phyloP scores from a whole-genome alignment of 495 filamentous ascomycete species.

The Neurospora sp. region DNA sequence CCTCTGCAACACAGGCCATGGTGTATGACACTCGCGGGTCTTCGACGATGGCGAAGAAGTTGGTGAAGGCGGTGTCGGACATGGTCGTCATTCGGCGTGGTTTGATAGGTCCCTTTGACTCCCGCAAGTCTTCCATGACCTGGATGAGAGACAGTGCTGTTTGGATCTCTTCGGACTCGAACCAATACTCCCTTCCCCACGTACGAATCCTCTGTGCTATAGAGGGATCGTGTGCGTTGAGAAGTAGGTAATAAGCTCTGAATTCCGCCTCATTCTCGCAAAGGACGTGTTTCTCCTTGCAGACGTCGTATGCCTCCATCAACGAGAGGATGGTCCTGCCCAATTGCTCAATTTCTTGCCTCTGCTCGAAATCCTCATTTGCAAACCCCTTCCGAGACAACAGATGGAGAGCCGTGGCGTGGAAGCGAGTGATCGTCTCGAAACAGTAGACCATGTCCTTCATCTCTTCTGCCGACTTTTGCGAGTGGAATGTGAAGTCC shows the following conservation, averaged over 20 bases:
- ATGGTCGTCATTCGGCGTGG: slow-evolving; percentile 32
- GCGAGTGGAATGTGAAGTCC: slow-evolving; percentile 85
- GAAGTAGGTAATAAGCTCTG: slow-evolving; percentile 77
- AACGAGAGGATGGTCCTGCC: slow-evolving; percentile 79
- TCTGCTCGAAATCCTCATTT: slow-evolving; percentile 67
- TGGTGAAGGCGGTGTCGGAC: slow-evolving; percentile 53
- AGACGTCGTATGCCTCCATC: slow-evolving; percentile 80
- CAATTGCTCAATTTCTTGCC: slow-evolving; percentile 90
- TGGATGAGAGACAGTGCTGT: slow-evolving; percentile 29
- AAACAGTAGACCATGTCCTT: slow-evolving; percentile 71
- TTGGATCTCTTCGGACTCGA: slow-evolving; percentile 47
- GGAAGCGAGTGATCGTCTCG: slow-evolving; percentile 84
- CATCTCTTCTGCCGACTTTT: slow-evolving; percentile 44
- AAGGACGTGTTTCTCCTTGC: slow-evolving; percentile 34
- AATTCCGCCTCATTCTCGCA: slow-evolving; percentile 80
- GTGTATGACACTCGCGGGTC: slow-evolving; percentile 69
- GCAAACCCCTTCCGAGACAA: slow-evolving; percentile 54
- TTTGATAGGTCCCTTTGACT: slow-evolving; percentile 25
- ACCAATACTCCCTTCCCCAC: slow-evolving; percentile 68
- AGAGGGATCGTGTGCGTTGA: slow-evolving; percentile 67
- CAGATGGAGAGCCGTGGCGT: slow-evolving; percentile 79
- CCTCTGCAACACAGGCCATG: slow-evolving; percentile 89
- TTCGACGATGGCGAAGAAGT: slow-evolving; percentile 68
- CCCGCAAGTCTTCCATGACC: slow-evolving; percentile 22
- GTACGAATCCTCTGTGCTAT: slow-evolving; percentile 64